Conservation (phyloP, 768 basidiomycete species). For the Boletus barrowsii region DNA sequence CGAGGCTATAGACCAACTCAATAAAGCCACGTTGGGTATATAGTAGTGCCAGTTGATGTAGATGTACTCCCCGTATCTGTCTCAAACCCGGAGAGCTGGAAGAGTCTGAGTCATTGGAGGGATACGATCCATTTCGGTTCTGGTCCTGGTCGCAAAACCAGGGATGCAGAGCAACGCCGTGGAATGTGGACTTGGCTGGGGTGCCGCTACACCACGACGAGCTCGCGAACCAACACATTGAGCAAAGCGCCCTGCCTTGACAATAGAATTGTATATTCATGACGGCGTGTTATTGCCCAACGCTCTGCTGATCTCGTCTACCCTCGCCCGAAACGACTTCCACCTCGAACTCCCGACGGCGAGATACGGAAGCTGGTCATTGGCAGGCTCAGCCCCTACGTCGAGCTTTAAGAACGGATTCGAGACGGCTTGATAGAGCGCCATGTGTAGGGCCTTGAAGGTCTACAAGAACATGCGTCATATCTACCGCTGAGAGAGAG, state of each 20-base stretch:
- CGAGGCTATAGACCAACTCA: constrained; percentile 53
- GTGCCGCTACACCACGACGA: constrained; percentile 27
- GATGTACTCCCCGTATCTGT: constrained; percentile 86
- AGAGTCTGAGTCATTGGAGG: constrained; percentile 81
- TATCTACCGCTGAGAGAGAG: too few relatives aligned
- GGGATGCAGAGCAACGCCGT: constrained; percentile 16
- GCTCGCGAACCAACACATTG: constrained; percentile 20
- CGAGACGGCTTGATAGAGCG: constrained; percentile 77
- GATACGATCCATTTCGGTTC: constrained; percentile 61
- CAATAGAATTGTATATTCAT: constrained; percentile 6
- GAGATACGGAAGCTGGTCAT: constrained; percentile 55
- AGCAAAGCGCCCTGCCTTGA: background rate
- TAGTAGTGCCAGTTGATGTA: background rate
- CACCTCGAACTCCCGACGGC: constrained; percentile 63
- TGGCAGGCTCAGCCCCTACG: constrained; percentile 41
- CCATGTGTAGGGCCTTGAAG: constrained; percentile 86
- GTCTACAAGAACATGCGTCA: constrained; percentile 44
- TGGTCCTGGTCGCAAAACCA: constrained; percentile 4
- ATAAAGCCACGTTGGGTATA: constrained; percentile 40
- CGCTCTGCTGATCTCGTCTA: constrained; percentile 72
- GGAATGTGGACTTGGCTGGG: constrained; percentile 19
- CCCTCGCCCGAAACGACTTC: constrained; percentile 62
- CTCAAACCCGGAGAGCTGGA: constrained; percentile 63
- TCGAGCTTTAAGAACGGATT: constrained; percentile 84
- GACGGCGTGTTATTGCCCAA: constrained; percentile 42